Base-by-base conservation (phyloP, 2,329 filamentous ascomycete genomes). In the Neocucurbitaria cava region DNA sequence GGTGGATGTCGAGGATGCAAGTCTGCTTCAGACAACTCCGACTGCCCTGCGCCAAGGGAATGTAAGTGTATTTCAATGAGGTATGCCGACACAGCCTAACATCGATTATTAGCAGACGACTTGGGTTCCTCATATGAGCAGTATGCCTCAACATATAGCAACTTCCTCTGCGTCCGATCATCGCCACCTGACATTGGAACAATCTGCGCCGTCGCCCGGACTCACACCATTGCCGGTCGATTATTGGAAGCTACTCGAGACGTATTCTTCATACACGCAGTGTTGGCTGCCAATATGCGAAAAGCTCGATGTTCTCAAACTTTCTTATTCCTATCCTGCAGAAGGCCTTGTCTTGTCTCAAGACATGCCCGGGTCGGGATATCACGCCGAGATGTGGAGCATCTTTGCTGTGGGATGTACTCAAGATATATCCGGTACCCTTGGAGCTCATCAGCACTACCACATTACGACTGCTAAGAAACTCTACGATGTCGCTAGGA, bases 201-300 rank as follows among this genome's bases (percentile, higher is more conserved):
- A 54, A 2, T 18, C 46, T 2, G 18, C 28, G 13, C 17, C 31
- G 5, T 24, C 30, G 24, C 42, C 46, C 9, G 7, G 20, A 18
- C 48, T 54, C 8, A 60, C 50, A 65, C 73, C 23, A 81, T 83
- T 68, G 83, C 81, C 70, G 85, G 79, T 76, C 77, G 82, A 5
- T 78, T 92, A 10, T 74, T 92, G 39, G 87, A 91, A 53, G 26
- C 43, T 64, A 8, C 49, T 64, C 8, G 61, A 64, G 28, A 47
- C 43, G 18, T 92, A 91, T 68, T 89, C 90, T 54, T 85, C 88
- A 1, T 91, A 90, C 62, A 91, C 88, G 0, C 88, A 92, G 70
- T 86, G 84, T 51, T 93, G 90, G 89, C 80, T 92, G 11, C 90
- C 90, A 0, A 86, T 92, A 31, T 78, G 88, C 5, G 87, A 91